Conservation (phyloP, 2,329 filamentous ascomycete species). For the Fusarium sp. region DNA sequence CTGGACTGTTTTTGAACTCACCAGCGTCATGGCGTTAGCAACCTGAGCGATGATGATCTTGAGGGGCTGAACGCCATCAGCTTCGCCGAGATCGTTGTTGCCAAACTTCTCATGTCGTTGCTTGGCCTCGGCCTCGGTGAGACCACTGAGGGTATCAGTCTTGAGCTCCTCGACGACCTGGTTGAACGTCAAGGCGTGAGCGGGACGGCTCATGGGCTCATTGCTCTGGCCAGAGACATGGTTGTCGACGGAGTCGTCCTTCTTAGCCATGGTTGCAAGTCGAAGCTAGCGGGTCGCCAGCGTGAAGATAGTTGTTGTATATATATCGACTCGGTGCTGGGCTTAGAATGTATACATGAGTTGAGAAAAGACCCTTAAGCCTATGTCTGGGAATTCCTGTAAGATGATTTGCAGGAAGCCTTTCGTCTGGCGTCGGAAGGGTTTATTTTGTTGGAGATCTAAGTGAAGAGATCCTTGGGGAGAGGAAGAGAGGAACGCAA, state of each 20-base stretch:
- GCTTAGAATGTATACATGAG: conserved; percentile 3
- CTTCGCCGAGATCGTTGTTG: conserved; percentile 63
- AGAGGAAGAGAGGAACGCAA: not conserved
- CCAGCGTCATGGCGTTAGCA: conserved; percentile 75
- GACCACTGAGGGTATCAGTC: conserved; percentile 62
- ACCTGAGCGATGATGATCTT: conserved; percentile 71
- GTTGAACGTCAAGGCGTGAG: conserved; percentile 62
- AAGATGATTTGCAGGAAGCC: conserved; percentile 31
- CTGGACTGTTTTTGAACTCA: conserved; percentile 42
- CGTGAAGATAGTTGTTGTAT: not conserved
- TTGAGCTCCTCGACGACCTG: conserved; percentile 62
- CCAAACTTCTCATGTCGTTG: conserved; percentile 63
- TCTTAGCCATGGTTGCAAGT: conserved; percentile 33
- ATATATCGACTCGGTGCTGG: conserved; percentile 6
- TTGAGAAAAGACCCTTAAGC: conserved; percentile 9
- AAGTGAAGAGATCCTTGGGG: conserved; percentile 25
- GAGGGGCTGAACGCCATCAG: conserved; percentile 59
- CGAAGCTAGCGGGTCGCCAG: conserved; percentile 25
- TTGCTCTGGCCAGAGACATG: conserved; percentile 50
- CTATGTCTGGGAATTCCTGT: conserved; percentile 36
- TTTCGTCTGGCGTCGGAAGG: conserved; percentile 34
- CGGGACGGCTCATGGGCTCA: conserved; percentile 59
- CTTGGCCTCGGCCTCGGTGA: conserved; percentile 61
- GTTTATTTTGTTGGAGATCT: conserved; percentile 2
- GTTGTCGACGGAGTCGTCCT: conserved; percentile 29